phyloP scores from a whole-genome alignment of 805 yeast genomes.

The Starmerella davenportii region DNA sequence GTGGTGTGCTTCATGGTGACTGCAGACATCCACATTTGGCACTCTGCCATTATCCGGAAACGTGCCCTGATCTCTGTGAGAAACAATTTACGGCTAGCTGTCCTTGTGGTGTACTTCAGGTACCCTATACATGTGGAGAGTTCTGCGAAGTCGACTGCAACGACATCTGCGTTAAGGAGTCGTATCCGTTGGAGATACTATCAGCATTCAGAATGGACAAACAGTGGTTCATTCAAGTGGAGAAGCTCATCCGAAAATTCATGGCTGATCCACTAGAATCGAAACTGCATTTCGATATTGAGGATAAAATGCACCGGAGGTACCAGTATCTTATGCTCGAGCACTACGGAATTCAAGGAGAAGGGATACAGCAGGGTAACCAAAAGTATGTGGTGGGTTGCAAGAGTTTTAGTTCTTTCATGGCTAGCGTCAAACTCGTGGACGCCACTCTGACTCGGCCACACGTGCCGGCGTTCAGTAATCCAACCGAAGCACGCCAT shows the following conservation, averaged over 20 bases:
- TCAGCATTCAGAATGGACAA: constrained; percentile 28
- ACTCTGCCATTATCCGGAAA: constrained; percentile 42
- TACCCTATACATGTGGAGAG: constrained; percentile 43
- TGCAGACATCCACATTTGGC: constrained; percentile 11
- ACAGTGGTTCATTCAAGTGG: constrained; percentile 56
- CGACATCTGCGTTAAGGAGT: constrained; percentile 38
- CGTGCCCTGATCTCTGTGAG: constrained; percentile 27
- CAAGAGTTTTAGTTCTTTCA: constrained; percentile 6
- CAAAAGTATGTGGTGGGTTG: constrained; percentile 26
- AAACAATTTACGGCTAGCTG: constrained; percentile 39
- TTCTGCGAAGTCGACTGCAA: constrained; percentile 25
- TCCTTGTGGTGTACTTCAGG: constrained; percentile 42
- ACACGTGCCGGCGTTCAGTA: too few relatives aligned
- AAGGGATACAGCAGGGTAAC: constrained; percentile 69
- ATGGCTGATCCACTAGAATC: constrained; percentile 26
- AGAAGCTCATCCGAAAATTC: constrained; percentile 33
- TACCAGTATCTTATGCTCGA: constrained; percentile 52
- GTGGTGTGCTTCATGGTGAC: background rate
- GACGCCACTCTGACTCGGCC: too few relatives aligned
- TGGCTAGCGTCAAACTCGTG: constrained; percentile 6
- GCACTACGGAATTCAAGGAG: constrained; percentile 40
- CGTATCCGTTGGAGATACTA: constrained; percentile 25
- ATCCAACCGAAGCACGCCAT: too few relatives aligned
- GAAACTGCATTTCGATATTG: constrained; percentile 49
- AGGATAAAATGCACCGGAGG: constrained; percentile 49